Conservation (phyloP, 805 yeast species). For the Scheffersomyces ergatensis region DNA sequence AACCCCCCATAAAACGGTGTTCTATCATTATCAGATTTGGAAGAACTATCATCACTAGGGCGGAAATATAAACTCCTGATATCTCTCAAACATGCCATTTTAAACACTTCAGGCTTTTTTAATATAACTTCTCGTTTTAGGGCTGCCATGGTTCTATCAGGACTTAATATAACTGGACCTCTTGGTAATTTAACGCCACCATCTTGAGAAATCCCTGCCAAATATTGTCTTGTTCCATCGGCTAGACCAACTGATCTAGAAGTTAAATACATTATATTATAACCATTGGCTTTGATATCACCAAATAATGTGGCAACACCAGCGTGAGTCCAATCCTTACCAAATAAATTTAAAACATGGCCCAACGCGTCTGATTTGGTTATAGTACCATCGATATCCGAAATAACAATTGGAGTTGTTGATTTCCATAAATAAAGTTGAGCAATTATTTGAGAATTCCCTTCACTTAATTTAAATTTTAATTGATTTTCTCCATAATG, state of each 20-base stretch:
- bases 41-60: slow-evolving; percentile 1
- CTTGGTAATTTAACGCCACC: slow-evolving; percentile 72
- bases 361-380: slow-evolving; percentile 98
- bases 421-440: slow-evolving; percentile 81
- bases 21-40: slow-evolving; percentile 25
- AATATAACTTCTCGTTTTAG: slow-evolving; percentile 85
- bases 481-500: slow-evolving; percentile 78
- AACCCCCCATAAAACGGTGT: slow-evolving; percentile 97
- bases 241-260: slow-evolving; percentile 96
- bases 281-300: slow-evolving; percentile 86
- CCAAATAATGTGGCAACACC: slow-evolving; percentile 91
- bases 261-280: slow-evolving; percentile 88
- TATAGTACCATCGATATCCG: slow-evolving; percentile 97
- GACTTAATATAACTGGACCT: slow-evolving; percentile 94
- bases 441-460: slow-evolving; percentile 72
- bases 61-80: slow-evolving; percentile 65
- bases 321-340: slow-evolving; percentile 96
- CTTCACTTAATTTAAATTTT: slow-evolving; percentile 76
- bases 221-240: slow-evolving; percentile 82
- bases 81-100: slow-evolving; percentile 94
- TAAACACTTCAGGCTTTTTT: slow-evolving; percentile 96
- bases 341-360: slow-evolving; percentile 88
- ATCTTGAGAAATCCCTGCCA: slow-evolving; percentile 71
- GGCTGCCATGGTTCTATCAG: slow-evolving; percentile 97
- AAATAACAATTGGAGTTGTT: slow-evolving; percentile 85